Evolutionary conservation across 1,284 basidiomycete species (phyloP).

Genomic region (Cystobasidiaceae sp.): DNA sequence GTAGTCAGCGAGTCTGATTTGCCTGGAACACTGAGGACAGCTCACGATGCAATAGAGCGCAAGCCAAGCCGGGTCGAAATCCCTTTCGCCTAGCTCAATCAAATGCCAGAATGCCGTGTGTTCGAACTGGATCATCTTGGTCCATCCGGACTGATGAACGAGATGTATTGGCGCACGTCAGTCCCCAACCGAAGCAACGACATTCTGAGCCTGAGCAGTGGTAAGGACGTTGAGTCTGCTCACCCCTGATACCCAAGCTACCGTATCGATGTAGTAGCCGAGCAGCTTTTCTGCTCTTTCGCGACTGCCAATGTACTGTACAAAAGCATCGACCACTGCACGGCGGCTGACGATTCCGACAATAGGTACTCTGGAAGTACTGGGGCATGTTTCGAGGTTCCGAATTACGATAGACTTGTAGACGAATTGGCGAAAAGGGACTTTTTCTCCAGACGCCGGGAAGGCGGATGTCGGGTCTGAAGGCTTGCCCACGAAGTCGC

Average conservation of each 20-base stretch:
- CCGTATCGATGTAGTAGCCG: neutral
- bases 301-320: neutral
- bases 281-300: neutral
- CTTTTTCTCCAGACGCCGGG: neutral
- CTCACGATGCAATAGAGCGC: constrained; percentile 6
- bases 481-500: constrained; percentile 1
- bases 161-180: too few species aligned
- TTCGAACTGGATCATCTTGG: constrained; percentile 1
- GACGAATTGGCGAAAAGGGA: constrained; percentile 7
- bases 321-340: constrained; percentile 10
- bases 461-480: neutral
- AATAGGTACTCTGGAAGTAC: neutral
- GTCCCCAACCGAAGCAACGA: too few species aligned
- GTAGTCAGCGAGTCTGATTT: neutral
- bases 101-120: constrained; percentile 19
- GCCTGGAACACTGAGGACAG: neutral
- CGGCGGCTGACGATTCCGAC: neutral
- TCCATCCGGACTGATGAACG: neutral
- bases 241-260: neutral
- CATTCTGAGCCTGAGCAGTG: neutral
- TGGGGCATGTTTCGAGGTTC: neutral
- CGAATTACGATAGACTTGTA: neutral
- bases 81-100: neutral
- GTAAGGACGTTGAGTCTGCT: neutral
- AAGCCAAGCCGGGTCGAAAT: constrained; percentile 23